These are phyloP conservation scores for Pseudogymnoascus sp. DNA, from an alignment of 2,329 filamentous ascomycete genomes.

Conservation along the genomic window DNA sequence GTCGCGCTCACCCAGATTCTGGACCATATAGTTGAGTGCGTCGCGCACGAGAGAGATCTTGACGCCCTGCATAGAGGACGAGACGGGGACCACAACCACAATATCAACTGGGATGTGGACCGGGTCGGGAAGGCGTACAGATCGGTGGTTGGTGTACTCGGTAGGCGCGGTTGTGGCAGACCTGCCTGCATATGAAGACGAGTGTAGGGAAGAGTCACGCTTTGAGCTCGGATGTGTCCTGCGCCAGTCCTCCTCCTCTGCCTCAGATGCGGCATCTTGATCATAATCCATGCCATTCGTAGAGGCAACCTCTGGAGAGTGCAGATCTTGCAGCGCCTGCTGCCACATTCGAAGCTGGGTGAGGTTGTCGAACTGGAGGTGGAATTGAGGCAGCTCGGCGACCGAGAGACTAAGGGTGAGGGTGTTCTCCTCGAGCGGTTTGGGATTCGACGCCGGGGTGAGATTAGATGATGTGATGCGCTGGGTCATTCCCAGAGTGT, in stretches of 20 bases:
- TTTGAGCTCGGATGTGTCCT: constrained; percentile 44
- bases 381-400: constrained; percentile 85
- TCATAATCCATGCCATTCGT: constrained; percentile 68
- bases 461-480: constrained; percentile 30
- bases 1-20: constrained; percentile 82
- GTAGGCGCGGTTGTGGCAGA: constrained; percentile 85
- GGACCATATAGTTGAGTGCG: constrained; percentile 84
- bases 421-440: constrained; percentile 63
- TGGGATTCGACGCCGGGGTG: constrained; percentile 28
- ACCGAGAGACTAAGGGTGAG: constrained; percentile 88
- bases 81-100: constrained; percentile 93
- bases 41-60: constrained; percentile 94
- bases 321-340: constrained; percentile 72
- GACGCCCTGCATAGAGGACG: constrained; percentile 97
- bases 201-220: constrained; percentile 74
- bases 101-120: constrained; percentile 90
- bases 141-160: constrained; percentile 70
- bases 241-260: constrained; percentile 84
- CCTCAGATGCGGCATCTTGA: constrained; percentile 66
- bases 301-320: not conserved
- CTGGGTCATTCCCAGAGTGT: constrained; percentile 26
- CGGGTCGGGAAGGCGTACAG: constrained; percentile 30
- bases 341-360: constrained; percentile 86
- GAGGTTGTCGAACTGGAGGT: constrained; percentile 78
- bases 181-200: constrained; percentile 68